These are phyloP conservation scores for Trichoderma koningiopsis DNA, from an alignment of 2,329 filamentous ascomycete species.

Conservation along the genomic window DNA sequence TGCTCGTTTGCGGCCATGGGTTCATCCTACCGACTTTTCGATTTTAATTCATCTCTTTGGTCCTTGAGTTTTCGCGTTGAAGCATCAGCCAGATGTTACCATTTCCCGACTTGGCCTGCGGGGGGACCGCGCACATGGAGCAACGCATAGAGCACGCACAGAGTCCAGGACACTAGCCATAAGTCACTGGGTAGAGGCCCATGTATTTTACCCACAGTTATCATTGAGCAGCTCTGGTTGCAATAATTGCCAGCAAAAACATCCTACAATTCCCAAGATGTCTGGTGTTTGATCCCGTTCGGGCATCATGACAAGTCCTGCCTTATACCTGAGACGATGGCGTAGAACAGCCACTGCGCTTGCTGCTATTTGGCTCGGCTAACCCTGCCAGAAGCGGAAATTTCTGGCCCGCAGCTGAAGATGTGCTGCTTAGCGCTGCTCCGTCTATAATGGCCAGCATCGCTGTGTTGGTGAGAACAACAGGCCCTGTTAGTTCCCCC, in stretches of 20 bases:
- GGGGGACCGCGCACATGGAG: background rate
- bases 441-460: background rate
- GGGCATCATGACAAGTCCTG: background rate
- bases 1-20: background rate
- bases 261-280: background rate
- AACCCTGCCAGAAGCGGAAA: conserved; percentile 8
- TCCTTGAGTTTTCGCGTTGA: background rate
- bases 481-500: background rate
- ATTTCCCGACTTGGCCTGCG: background rate
- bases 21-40: conserved; percentile 1
- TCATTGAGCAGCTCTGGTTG: background rate
- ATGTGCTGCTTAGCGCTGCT: background rate
- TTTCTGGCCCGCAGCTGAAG: conserved; percentile 11
- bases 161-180: background rate
- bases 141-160: background rate
- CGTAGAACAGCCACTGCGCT: background rate
- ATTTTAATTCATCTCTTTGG: background rate
- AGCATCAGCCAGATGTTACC: background rate
- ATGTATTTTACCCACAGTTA: background rate
- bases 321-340: background rate
- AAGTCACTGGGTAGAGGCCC: conserved; percentile 5
- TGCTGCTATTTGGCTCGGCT: conserved; percentile 3
- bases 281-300: background rate
- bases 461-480: background rate
- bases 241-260: background rate